Conservation (phyloP, 2,329 filamentous ascomycete genomes). For the Talaromyces sp. region DNA sequence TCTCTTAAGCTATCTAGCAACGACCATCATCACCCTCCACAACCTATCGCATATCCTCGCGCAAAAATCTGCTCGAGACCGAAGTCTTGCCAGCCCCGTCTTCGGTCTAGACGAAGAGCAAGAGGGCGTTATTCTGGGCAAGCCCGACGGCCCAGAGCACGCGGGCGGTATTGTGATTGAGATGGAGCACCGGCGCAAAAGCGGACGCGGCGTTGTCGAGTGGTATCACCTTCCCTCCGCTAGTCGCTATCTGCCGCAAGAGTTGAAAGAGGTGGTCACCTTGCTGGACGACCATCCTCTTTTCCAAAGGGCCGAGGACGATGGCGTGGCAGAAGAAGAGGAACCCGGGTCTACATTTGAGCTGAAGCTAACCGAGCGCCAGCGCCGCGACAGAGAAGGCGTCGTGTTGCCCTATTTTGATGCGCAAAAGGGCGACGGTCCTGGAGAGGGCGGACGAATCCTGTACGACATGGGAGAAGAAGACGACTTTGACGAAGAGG, state of each 20-base stretch:
- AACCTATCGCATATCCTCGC: slow-evolving; percentile 70
- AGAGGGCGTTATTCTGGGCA: slow-evolving; percentile 71
- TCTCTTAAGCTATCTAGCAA: slow-evolving; percentile 78
- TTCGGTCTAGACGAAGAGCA: slow-evolving; percentile 72
- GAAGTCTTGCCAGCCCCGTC: slow-evolving; percentile 66
- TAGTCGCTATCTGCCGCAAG: slow-evolving; percentile 39
- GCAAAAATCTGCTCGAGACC: slow-evolving; percentile 67
- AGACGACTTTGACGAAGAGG: slow-evolving; percentile 94
- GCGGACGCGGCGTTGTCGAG: slow-evolving; percentile 71
- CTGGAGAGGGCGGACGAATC: slow-evolving; percentile 84
- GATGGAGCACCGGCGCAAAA: slow-evolving; percentile 80
- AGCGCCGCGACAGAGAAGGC: slow-evolving; percentile 76
- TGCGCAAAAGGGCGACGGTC: slow-evolving; percentile 67
- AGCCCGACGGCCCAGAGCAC: slow-evolving; percentile 34
- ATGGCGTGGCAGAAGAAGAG: slow-evolving; percentile 41
- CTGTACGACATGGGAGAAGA: slow-evolving; percentile 95
- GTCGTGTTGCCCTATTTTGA: slow-evolving; percentile 95
- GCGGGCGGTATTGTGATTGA: slow-evolving; percentile 66
- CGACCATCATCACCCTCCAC: slow-evolving; percentile 69
- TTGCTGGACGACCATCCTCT: slow-evolving; percentile 72
- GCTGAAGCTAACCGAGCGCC: slow-evolving; percentile 82
- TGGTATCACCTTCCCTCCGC: slow-evolving; percentile 53
- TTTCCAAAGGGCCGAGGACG: slow-evolving; percentile 50
- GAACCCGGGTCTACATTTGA: slow-evolving; percentile 74
- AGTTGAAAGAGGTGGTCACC: slow-evolving; percentile 46